These are phyloP conservation scores for Lepiota venenata DNA, from an alignment of 768 basidiomycete species.

Conservation along the genomic window DNA sequence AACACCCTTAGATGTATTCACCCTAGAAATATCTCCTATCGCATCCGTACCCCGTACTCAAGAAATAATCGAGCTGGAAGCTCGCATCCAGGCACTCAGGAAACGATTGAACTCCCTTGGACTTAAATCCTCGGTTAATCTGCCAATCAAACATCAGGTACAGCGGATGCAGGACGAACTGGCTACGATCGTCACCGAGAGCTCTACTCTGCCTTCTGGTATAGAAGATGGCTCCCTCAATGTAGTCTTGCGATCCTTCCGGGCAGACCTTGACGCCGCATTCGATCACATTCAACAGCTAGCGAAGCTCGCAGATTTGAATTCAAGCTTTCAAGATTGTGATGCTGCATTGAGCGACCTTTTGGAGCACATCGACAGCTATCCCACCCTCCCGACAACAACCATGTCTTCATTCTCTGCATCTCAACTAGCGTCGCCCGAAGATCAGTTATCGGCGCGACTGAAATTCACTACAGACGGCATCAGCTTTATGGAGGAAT, in stretches of 20 bases:
- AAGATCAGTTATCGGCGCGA: constrained; percentile 64
- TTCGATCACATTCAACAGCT: constrained; percentile 47
- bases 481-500: constrained; percentile 43
- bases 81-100: constrained; percentile 49
- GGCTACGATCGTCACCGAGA: constrained; percentile 39
- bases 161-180: constrained; percentile 47
- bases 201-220: constrained; percentile 42
- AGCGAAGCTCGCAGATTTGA: constrained; percentile 52
- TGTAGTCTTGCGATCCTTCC: constrained; percentile 60
- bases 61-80: constrained; percentile 43
- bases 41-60: constrained; percentile 28
- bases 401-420: constrained; percentile 48
- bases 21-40: constrained; percentile 34
- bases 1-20: constrained; percentile 54
- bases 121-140: constrained; percentile 48
- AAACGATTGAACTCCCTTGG: constrained; percentile 59
- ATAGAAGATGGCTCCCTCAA: constrained; percentile 39
- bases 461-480: constrained; percentile 57
- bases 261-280: constrained; percentile 53
- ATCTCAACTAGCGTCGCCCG: constrained; percentile 44
- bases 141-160: constrained; percentile 51
- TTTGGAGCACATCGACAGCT: constrained; percentile 83
- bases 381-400: constrained; percentile 56
- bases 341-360: constrained; percentile 82
- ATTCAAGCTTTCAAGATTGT: constrained; percentile 46